A percentile compares a stretch with the other conserved stretches of the same genome.
Conservation (phyloP, 805 yeast genomes). For the Wickerhamomyces tratensis region DNA sequence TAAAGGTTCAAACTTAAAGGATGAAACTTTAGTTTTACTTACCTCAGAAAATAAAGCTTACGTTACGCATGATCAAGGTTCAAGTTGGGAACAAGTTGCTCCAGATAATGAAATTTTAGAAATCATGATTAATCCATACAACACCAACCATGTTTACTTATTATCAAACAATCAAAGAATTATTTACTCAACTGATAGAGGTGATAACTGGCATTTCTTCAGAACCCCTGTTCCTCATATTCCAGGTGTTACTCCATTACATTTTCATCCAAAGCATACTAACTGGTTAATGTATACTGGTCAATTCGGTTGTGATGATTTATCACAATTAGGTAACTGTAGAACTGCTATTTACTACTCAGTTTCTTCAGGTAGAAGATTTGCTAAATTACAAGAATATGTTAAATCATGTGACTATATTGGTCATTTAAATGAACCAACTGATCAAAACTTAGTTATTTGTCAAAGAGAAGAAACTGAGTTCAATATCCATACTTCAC, state of each 20-base stretch:
- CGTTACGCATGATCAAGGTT: slow-evolving; percentile 50
- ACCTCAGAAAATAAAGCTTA: slow-evolving; percentile 43
- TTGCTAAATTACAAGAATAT: slow-evolving; percentile 41
- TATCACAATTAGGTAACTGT: slow-evolving; percentile 30
- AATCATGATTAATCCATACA: slow-evolving; percentile 53
- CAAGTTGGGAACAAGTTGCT: slow-evolving; percentile 19
- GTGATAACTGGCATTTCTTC: slow-evolving; percentile 36
- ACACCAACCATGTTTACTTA: slow-evolving; percentile 35
- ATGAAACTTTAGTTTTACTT: slow-evolving; percentile 56
- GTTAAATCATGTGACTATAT: slow-evolving; percentile 60
- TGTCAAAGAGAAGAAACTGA: slow-evolving; percentile 44
- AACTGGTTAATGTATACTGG: slow-evolving; percentile 65
- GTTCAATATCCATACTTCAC: slow-evolving; percentile 19
- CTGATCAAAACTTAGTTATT: slow-evolving; percentile 43
- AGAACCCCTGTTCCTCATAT: slow-evolving; percentile 38
- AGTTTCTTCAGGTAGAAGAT: slow-evolving; percentile 55
- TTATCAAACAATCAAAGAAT: slow-evolving; percentile 18
- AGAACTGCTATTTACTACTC: slow-evolving; percentile 51
- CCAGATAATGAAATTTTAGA: slow-evolving; percentile 34
- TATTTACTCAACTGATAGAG: slow-evolving; percentile 66
- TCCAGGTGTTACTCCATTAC: slow-evolving; percentile 38
- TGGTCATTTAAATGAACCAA: slow-evolving; percentile 38
- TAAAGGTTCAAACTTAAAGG: slow-evolving; percentile 29
- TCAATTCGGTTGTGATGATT: slow-evolving; percentile 38
- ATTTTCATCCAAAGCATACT: slow-evolving; percentile 51